Evolutionary conservation across 2,329 filamentous ascomycete genomes (phyloP).

Genomic region (Podosphaera xanthii): DNA sequence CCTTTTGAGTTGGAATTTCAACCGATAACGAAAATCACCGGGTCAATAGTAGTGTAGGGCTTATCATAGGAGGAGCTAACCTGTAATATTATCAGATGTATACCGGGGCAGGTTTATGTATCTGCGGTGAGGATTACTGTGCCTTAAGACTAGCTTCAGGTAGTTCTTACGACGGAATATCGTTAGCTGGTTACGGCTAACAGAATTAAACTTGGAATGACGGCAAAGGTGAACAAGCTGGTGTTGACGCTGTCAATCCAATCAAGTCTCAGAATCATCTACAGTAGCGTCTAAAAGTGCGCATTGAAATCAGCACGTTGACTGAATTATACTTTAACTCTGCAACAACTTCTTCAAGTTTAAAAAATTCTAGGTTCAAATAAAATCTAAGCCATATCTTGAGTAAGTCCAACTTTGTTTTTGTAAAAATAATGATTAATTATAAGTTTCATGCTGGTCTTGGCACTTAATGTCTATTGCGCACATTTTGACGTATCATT

Average conservation of each 20-base stretch:
- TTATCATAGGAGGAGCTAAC: background rate
- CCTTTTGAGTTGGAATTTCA: background rate
- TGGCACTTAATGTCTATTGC: too few relatives aligned
- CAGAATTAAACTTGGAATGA: background rate
- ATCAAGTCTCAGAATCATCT: background rate
- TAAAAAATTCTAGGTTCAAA: too few relatives aligned
- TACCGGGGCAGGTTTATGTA: background rate
- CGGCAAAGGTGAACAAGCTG: background rate
- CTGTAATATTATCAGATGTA: background rate
- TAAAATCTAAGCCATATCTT: too few relatives aligned
- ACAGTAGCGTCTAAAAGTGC: too few relatives aligned
- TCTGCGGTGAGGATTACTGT: background rate
- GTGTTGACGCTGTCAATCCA: background rate
- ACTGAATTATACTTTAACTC: too few relatives aligned
- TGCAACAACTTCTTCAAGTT: too few relatives aligned
- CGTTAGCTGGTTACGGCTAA: too few relatives aligned
- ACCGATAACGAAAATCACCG: background rate
- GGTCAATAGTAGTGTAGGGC: background rate
- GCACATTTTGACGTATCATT: too few relatives aligned
- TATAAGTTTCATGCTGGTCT: too few relatives aligned
- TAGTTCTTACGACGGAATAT: background rate
- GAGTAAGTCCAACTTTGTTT: too few relatives aligned
- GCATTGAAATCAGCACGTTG: too few relatives aligned
- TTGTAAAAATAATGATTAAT: too few relatives aligned
- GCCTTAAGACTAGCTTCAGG: background rate